Conservation (phyloP, 1,139 yeast species). For the Candida freyschussii region DNA sequence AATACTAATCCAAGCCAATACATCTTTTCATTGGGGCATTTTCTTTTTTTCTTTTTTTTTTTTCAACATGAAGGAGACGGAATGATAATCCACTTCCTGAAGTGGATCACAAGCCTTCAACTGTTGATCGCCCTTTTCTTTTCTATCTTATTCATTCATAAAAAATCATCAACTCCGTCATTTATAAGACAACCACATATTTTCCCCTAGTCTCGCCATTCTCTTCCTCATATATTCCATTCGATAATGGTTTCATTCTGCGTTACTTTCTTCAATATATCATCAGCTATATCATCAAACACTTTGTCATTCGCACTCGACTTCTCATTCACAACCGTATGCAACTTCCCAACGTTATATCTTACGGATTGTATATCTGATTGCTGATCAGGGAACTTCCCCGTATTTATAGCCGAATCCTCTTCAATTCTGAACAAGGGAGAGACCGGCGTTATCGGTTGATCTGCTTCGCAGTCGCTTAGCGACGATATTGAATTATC, state of each 20-base stretch:
- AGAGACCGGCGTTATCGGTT: constrained; percentile 5
- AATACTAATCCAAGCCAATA: too few species aligned
- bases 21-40: too few species aligned
- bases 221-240: constrained; percentile 23
- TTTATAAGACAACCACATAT: too few species aligned
- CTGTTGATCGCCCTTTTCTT: too few species aligned
- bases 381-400: constrained; percentile 5
- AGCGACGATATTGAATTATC: constrained; percentile 16
- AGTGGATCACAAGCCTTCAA: too few species aligned
- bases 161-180: too few species aligned
- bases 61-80: too few species aligned
- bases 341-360: constrained; percentile 6
- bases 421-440: constrained; percentile 21
- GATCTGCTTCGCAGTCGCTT: constrained; percentile 10
- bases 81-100: too few species aligned
- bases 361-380: constrained; percentile 4
- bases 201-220: too few species aligned
- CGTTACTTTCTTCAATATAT: constrained; percentile 17
- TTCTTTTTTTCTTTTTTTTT: too few species aligned
- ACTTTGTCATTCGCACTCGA: constrained; percentile 9
- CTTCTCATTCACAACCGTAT: constrained; percentile 2
- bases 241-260: constrained; percentile 14
- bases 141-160: too few species aligned
- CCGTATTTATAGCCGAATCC: constrained; percentile 12
- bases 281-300: constrained; percentile 23